A percentile compares a stretch with the other conserved stretches of the same genome.
These are phyloP conservation scores for Neurospora sp. DNA, from an alignment of 495 filamentous ascomycete genomes.

Conservation along the genomic window DNA sequence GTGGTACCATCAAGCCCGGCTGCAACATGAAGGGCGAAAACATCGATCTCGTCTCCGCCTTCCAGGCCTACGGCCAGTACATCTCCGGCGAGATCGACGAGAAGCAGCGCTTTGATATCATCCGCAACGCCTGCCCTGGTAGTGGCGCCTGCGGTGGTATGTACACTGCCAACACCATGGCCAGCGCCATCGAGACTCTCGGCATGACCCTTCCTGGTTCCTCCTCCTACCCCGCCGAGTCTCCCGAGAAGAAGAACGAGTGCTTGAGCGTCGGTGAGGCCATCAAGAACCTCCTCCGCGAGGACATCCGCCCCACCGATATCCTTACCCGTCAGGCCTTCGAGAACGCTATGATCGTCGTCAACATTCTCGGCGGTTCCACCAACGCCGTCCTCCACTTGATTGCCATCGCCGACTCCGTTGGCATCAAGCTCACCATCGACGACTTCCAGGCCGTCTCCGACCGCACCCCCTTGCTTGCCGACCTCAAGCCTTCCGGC, in stretches of 20 bases:
- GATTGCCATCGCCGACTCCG: slow-evolving; percentile 90
- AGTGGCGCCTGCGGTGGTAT: slow-evolving; percentile 94
- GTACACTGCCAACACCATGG: slow-evolving; percentile 99
- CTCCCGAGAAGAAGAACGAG: slow-evolving; percentile 73
- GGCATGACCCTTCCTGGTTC: slow-evolving; percentile 93
- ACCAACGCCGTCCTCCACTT: slow-evolving; percentile 97
- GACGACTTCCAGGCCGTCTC: slow-evolving; percentile 97
- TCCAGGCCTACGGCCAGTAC: slow-evolving; percentile 96
- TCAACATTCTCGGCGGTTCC: slow-evolving; percentile 90
- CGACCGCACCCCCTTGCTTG: slow-evolving; percentile 84
- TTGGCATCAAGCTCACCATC: slow-evolving; percentile 87
- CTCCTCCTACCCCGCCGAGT: slow-evolving; percentile 85
- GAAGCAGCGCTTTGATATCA: slow-evolving; percentile 86
- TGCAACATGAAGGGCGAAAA: slow-evolving; percentile 67
- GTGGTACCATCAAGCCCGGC: slow-evolving; percentile 87
- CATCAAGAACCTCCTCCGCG: slow-evolving; percentile 73
- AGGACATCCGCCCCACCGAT: slow-evolving; percentile 82
- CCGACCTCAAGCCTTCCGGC: slow-evolving; percentile 93
- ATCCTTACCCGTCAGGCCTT: slow-evolving; percentile 88
- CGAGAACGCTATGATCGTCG: slow-evolving; percentile 92
- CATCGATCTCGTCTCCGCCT: slow-evolving; percentile 93
- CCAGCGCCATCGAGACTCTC: slow-evolving; percentile 90
- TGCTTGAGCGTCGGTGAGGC: slow-evolving; percentile 77
- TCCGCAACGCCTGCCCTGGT: slow-evolving; percentile 88
- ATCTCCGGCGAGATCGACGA: slow-evolving; percentile 85